phyloP scores from a whole-genome alignment of 371 early-diverging fungal genomes.

The Mucor circinelloides region DNA sequence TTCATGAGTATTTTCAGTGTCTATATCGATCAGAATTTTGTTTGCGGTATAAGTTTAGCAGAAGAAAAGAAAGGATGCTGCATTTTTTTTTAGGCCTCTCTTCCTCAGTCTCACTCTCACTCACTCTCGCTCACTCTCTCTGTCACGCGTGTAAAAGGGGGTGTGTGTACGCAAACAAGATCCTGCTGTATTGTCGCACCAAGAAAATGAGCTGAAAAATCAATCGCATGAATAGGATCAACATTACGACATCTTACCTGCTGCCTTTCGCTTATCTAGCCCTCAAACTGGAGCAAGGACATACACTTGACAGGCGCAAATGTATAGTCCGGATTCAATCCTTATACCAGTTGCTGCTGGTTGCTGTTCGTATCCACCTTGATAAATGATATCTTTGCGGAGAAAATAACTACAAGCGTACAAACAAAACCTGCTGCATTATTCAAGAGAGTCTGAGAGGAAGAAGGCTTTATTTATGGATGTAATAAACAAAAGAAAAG shows the following conservation, averaged over 20 bases:
- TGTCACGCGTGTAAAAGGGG: constrained; percentile 1
- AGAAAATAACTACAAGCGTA: too few relatives aligned
- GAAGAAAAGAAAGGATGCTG: background rate
- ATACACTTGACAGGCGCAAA: too few relatives aligned
- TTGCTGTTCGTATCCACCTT: too few relatives aligned
- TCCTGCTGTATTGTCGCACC: background rate
- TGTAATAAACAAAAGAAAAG: background rate
- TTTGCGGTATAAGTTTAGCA: background rate
- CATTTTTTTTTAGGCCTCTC: background rate
- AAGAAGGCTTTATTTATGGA: background rate
- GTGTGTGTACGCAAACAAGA: background rate
- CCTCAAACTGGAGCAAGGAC: too few relatives aligned
- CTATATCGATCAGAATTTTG: background rate
- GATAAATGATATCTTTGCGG: too few relatives aligned
- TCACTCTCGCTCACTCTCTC: background rate
- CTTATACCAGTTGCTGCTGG: too few relatives aligned
- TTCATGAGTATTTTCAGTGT: constrained; percentile 42
- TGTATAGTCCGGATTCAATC: too few relatives aligned
- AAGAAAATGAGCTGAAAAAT: background rate
- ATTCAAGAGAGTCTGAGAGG: too few relatives aligned
- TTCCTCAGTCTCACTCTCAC: background rate
- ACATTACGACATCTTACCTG: background rate
- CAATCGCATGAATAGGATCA: background rate
- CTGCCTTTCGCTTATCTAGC: background rate
- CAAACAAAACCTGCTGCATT: too few relatives aligned